phyloP scores from a whole-genome alignment of 306 rosid genomes.

The Citrullus colocynthis region DNA sequence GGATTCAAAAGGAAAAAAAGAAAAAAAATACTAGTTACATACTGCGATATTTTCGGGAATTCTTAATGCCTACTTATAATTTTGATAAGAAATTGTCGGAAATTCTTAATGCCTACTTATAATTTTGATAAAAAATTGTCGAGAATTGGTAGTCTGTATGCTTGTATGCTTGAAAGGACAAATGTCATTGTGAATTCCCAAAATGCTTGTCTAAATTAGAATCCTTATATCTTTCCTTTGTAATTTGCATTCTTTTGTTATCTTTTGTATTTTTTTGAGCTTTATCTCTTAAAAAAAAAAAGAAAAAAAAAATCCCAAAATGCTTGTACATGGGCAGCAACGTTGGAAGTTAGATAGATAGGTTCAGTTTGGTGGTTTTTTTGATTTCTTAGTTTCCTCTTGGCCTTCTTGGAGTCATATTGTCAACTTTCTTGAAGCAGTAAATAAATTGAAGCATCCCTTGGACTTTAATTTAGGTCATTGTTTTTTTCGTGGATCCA shows the following conservation, averaged over 20 bases:
- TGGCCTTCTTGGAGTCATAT: background rate
- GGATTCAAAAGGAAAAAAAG: too few species aligned
- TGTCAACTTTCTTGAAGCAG: too few species aligned
- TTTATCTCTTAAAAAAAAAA: too few species aligned
- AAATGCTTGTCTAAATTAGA: too few species aligned
- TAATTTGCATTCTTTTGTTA: too few species aligned
- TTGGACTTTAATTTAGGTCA: too few species aligned
- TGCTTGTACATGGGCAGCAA: background rate
- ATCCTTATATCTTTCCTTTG: too few species aligned
- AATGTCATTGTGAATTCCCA: too few species aligned
- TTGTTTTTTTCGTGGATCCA: too few species aligned
- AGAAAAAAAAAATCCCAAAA: too few species aligned
- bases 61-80: background rate
- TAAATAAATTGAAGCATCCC: too few species aligned
- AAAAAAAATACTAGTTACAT: background rate
- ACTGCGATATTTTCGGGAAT: background rate
- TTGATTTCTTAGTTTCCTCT: background rate
- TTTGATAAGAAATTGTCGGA: background rate
- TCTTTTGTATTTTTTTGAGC: too few species aligned
- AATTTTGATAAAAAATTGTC: background rate
- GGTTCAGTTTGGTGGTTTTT: background rate
- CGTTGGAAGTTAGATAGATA: background rate
- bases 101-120: background rate
- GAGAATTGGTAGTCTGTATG: background rate
- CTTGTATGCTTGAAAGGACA: background rate